Conservation (phyloP, 768 basidiomycete species). For the Dictyophora rubrovolvata region DNA sequence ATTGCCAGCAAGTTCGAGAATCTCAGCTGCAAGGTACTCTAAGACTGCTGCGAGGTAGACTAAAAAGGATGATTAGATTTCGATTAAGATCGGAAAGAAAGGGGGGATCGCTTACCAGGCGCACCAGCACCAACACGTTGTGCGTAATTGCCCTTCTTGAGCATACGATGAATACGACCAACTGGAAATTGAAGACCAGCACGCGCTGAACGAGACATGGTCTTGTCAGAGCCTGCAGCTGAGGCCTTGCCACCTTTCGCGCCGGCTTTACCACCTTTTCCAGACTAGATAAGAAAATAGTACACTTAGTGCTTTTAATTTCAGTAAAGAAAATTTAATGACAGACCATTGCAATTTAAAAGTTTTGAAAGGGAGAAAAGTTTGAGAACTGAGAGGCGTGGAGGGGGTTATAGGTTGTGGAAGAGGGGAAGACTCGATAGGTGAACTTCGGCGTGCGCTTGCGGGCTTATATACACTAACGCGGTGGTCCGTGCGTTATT, state of each 20-base stretch:
- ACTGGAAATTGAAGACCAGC: conserved; percentile 69
- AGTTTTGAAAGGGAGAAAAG: neutral
- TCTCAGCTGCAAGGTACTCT: conserved; percentile 81
- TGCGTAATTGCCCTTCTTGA: conserved; percentile 67
- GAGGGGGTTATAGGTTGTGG: neutral
- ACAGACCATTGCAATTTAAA: neutral
- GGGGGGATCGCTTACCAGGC: conserved; percentile 35
- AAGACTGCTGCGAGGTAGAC: conserved; percentile 81
- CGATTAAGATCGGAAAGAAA: neutral
- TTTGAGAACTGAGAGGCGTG: neutral
- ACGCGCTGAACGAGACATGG: conserved; percentile 56
- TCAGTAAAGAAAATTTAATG: neutral
- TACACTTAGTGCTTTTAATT: neutral
- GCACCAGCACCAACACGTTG: conserved; percentile 62
- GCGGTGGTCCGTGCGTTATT: conserved; percentile 6
- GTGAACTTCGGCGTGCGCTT: too few species aligned
- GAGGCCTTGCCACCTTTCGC: conserved; percentile 26
- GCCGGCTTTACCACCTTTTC: conserved; percentile 41
- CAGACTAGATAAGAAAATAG: conserved; percentile 32
- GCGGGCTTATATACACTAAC: neutral
- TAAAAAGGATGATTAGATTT: conserved; percentile 15
- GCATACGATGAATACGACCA: conserved; percentile 68
- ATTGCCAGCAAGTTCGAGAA: conserved; percentile 77
- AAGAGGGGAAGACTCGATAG: neutral
- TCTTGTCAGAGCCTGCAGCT: conserved; percentile 31